Percentiles rank a stretch among this genome's conserved stretches.
Evolutionary conservation across 2,329 filamentous ascomycete species (phyloP).

Genomic region (Plenodomus biglobosus): DNA sequence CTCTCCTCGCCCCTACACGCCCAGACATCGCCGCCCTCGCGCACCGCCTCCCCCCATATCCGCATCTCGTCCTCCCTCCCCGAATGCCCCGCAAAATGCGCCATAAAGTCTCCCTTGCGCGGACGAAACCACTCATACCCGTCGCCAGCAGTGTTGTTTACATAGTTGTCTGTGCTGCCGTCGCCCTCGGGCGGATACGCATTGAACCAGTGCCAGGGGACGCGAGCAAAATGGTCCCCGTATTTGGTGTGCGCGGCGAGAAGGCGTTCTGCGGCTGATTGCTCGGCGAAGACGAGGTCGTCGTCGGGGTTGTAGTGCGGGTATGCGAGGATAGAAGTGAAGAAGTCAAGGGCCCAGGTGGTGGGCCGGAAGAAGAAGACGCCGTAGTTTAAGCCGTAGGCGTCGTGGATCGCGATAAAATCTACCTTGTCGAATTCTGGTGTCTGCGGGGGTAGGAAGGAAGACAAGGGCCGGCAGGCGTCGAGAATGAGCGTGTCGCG

Average conservation of each 20-base stretch:
- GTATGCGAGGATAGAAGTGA: slow-evolving; percentile 45
- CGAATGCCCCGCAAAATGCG: slow-evolving; percentile 47
- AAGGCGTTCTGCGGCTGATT: slow-evolving; percentile 47
- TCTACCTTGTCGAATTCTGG: slow-evolving; percentile 23
- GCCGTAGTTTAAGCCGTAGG: slow-evolving; percentile 49
- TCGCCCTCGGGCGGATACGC: slow-evolving; percentile 36
- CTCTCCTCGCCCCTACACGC: slow-evolving; percentile 14
- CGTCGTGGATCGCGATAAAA: slow-evolving; percentile 44
- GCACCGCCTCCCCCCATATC: slow-evolving; percentile 35
- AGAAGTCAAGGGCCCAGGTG: slow-evolving; percentile 44
- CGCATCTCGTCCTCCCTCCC: slow-evolving; percentile 40
- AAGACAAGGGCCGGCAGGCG: slow-evolving; percentile 45
- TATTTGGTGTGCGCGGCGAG: slow-evolving; percentile 27
- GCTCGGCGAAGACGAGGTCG: slow-evolving; percentile 44
- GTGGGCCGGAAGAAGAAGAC: slow-evolving; percentile 48
- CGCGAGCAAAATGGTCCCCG: slow-evolving; percentile 10
- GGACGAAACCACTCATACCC: slow-evolving; percentile 42
- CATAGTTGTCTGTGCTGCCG: slow-evolving; percentile 23
- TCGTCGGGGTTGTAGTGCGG: slow-evolving; percentile 44
- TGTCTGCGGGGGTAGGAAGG: slow-evolving; percentile 40
- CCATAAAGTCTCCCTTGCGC: slow-evolving; percentile 46
- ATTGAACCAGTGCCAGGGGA: slow-evolving; percentile 51
- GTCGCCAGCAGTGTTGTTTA: slow-evolving; percentile 35
- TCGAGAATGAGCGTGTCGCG: slow-evolving; percentile 51
- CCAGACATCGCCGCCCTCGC: slow-evolving; percentile 24